Percentiles rank a stretch among this genome's conserved stretches.
These are phyloP conservation scores for Vaccinium corymbosum DNA, from an alignment of 148 eudicot species.

Conservation along the genomic window DNA sequence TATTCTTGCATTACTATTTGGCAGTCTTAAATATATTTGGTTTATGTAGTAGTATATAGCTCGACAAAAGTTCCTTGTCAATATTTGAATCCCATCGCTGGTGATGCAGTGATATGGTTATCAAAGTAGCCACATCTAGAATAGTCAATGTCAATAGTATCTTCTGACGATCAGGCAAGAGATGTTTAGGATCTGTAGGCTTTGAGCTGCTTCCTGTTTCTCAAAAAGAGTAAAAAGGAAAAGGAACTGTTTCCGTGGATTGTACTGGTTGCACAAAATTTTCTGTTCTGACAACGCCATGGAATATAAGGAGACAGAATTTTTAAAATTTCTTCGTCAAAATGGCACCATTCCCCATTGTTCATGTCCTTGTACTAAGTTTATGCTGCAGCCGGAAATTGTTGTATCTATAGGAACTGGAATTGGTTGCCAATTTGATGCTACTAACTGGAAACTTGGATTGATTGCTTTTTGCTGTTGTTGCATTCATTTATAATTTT, in stretches of 20 bases:
- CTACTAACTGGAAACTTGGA: neutral
- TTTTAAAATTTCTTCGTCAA: too few relatives aligned
- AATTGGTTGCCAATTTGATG: neutral
- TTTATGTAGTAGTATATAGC: neutral
- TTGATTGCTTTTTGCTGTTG: neutral
- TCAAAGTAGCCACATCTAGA: neutral
- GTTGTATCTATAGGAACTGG: neutral
- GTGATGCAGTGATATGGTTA: neutral
- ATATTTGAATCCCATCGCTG: neutral
- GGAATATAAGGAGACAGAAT: too few relatives aligned
- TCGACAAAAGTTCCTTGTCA: neutral
- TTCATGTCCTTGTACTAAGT: neutral
- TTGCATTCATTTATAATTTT: neutral
- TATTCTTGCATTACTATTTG: neutral
- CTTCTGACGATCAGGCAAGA: neutral
- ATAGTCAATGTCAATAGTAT: neutral
- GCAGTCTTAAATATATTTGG: neutral
- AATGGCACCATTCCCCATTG: too few relatives aligned
- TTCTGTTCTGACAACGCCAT: too few relatives aligned
- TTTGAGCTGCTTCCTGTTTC: neutral
- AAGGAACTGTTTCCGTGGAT: neutral
- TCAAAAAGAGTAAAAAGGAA: too few relatives aligned
- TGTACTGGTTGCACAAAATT: neutral
- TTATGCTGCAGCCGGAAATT: neutral
- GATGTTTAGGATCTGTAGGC: neutral